These are phyloP conservation scores for Coniferiporia weirii DNA, from an alignment of 1,284 basidiomycete genomes.

Conservation along the genomic window DNA sequence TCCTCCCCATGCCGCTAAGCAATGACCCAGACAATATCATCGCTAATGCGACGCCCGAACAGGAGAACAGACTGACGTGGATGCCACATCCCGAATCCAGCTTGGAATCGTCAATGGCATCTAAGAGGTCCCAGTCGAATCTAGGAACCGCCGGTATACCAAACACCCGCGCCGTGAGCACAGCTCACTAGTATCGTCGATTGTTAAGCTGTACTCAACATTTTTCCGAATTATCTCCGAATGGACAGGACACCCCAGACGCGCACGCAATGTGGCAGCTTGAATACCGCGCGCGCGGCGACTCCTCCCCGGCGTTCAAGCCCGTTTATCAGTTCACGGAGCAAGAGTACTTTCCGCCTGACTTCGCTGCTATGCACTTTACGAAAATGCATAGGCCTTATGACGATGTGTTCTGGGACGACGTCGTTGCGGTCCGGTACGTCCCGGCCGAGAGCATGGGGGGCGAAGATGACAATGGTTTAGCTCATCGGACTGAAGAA, in stretches of 20 bases:
- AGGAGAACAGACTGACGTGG: not conserved
- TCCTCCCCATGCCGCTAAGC: conserved; percentile 18
- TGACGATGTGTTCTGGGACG: conserved; percentile 12
- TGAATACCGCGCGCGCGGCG: not conserved
- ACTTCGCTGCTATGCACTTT: conserved; percentile 5
- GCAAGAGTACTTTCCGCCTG: conserved; percentile 1
- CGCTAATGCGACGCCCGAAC: not conserved
- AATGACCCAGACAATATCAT: conserved; percentile 8
- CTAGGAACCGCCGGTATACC: too few relatives aligned
- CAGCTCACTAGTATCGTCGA: too few relatives aligned
- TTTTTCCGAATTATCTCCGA: not conserved
- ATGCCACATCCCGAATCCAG: not conserved
- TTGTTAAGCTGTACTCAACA: too few relatives aligned
- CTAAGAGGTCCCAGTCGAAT: not conserved
- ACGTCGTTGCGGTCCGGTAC: not conserved
- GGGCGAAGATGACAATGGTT: not conserved
- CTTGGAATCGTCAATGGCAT: not conserved
- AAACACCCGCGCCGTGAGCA: too few relatives aligned
- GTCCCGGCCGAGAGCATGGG: not conserved
- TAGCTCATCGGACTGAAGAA: not conserved
- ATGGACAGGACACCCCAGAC: not conserved
- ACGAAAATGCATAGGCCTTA: conserved; percentile 8
- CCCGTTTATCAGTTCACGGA: conserved; percentile 9
- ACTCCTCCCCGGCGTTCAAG: not conserved
- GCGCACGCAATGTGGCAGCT: conserved; percentile 10